Conservation (phyloP, 495 filamentous ascomycete genomes). For the Penicillium paxilli region DNA sequence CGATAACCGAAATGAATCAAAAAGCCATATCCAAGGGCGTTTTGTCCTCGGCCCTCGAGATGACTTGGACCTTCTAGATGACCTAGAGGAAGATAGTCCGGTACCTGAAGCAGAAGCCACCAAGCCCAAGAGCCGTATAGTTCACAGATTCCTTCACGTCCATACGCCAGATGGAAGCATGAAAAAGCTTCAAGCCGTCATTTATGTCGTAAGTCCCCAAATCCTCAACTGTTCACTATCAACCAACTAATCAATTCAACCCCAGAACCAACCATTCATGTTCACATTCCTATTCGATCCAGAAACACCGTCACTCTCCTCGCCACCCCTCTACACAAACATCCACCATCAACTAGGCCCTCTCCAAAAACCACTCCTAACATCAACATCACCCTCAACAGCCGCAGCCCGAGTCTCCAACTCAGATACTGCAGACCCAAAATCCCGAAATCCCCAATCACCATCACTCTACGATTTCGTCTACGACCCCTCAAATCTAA, state of each 20-base stretch:
- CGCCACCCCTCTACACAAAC: constrained; percentile 71
- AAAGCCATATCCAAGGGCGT: constrained; percentile 5
- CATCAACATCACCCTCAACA: constrained; percentile 60
- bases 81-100: constrained; percentile 29
- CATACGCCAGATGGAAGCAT: constrained; percentile 14
- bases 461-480: constrained; percentile 78
- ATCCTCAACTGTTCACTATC: background rate
- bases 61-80: constrained; percentile 27
- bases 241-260: background rate
- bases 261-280: constrained; percentile 76
- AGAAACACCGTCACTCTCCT: constrained; percentile 63
- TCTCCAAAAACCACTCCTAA: constrained; percentile 68
- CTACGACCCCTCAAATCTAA: constrained; percentile 76
- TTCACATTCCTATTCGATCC: constrained; percentile 86
- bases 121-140: constrained; percentile 40
- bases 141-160: constrained; percentile 53
- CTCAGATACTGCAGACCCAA: constrained; percentile 27
- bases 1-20: background rate
- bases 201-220: constrained; percentile 56
- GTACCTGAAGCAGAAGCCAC: constrained; percentile 18
- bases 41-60: constrained; percentile 30
- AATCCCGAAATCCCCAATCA: constrained; percentile 20
- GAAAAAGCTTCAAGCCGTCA: constrained; percentile 66
- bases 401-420: constrained; percentile 49
- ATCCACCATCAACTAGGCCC: constrained; percentile 81